phyloP scores from a whole-genome alignment of 1,284 basidiomycete species.

The Mycosarcoma maydis region DNA sequence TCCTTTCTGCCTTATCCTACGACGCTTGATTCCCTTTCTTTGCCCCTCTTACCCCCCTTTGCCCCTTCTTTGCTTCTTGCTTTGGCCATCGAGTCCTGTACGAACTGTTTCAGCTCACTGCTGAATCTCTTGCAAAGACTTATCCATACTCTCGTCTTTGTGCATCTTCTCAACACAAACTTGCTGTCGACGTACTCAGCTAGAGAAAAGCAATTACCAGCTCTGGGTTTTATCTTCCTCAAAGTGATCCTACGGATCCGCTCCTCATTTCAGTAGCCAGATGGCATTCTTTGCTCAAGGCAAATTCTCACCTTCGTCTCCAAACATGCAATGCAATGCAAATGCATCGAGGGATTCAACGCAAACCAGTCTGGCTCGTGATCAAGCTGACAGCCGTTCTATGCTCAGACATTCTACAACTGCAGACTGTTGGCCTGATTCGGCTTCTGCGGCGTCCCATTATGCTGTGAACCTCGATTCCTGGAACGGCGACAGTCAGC shows the following conservation, averaged over 20 bases:
- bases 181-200: no score
- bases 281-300: constrained; percentile 3
- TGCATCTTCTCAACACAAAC: background rate
- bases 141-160: background rate
- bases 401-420: background rate
- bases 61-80: constrained; percentile 1
- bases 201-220: no score
- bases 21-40: no score
- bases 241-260: no score
- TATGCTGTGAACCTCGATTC: constrained; percentile 7
- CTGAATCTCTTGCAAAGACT: background rate
- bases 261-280: background rate
- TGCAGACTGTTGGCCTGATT: constrained; percentile 10
- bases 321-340: background rate
- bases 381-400: background rate
- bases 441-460: background rate
- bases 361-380: background rate
- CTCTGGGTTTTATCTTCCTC: no score
- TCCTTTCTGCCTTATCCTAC: no score
- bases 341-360: background rate
- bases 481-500: constrained; percentile 6
- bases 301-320: background rate
- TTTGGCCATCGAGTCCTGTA: background rate
- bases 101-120: background rate
- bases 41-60: no score